These are phyloP conservation scores for Rhizopogon sp. DNA, from an alignment of 768 basidiomycete genomes.

Conservation along the genomic window DNA sequence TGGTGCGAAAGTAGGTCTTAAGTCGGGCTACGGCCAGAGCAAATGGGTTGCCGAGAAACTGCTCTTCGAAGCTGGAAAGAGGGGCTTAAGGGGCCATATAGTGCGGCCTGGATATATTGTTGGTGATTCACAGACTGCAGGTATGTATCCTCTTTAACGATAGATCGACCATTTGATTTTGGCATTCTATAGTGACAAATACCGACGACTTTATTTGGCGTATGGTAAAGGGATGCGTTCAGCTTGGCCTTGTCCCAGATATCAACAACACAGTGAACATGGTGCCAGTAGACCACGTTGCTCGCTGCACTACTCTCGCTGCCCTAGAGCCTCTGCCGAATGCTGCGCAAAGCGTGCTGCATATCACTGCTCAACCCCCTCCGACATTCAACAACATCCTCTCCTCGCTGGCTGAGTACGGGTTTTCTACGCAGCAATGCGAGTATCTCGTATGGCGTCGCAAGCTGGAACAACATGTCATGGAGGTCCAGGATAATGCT, in stretches of 20 bases:
- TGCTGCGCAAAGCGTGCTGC: conserved; percentile 56
- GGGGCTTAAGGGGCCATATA: conserved; percentile 82
- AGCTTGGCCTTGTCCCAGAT: conserved; percentile 93
- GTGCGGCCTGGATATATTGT: conserved; percentile 95
- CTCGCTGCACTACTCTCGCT: conserved; percentile 72
- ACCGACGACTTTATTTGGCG: conserved; percentile 99
- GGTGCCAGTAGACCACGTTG: conserved; percentile 97
- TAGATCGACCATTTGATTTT: background rate
- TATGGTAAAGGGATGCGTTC: conserved; percentile 96
- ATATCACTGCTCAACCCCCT: conserved; percentile 81
- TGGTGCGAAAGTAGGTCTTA: conserved; percentile 67
- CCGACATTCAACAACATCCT: conserved; percentile 89
- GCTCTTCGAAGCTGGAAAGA: conserved; percentile 82
- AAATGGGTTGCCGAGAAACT: conserved; percentile 99
- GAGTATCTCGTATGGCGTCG: conserved; percentile 93
- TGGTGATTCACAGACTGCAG: conserved; percentile 83
- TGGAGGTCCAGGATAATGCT: conserved; percentile 93
- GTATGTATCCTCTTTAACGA: conserved; percentile 36
- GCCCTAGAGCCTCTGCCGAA: conserved; percentile 53
- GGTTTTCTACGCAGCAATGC: conserved; percentile 70
- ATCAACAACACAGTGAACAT: conserved; percentile 99
- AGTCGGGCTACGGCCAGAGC: conserved; percentile 93
- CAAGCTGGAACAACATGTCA: conserved; percentile 90
- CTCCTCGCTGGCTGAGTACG: conserved; percentile 67
- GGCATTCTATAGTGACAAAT: conserved; percentile 70